phyloP scores from a whole-genome alignment of 2,329 filamentous ascomycete species.

The Escovopsis sp. region DNA sequence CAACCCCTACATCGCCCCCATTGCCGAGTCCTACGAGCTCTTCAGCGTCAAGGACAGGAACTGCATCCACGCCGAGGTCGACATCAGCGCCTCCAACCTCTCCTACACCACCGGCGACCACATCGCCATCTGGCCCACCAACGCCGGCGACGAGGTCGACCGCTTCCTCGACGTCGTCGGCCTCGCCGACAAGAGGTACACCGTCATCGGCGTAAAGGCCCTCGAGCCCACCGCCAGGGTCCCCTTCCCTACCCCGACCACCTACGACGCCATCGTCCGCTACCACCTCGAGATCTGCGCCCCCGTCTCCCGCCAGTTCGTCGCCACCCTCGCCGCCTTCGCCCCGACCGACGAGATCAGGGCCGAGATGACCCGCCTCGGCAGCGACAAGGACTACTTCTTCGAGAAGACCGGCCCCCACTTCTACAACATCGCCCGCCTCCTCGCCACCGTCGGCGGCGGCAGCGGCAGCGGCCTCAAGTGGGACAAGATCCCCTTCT shows the following conservation, averaged over 20 bases:
- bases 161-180: slow-evolving; percentile 70
- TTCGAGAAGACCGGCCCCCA: slow-evolving; percentile 67
- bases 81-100: slow-evolving; percentile 77
- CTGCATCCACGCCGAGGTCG: slow-evolving; percentile 92
- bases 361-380: slow-evolving; percentile 76
- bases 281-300: slow-evolving; percentile 97
- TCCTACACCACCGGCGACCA: slow-evolving; percentile 95
- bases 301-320: slow-evolving; percentile 89
- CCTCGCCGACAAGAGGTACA: slow-evolving; percentile 60
- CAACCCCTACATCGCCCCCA: slow-evolving; percentile 93
- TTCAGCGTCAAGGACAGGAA: slow-evolving; percentile 85
- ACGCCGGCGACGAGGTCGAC: slow-evolving; percentile 83
- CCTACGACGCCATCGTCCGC: slow-evolving; percentile 81
- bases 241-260: slow-evolving; percentile 92
- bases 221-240: slow-evolving; percentile 94
- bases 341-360: slow-evolving; percentile 74
- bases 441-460: slow-evolving; percentile 53
- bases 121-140: slow-evolving; percentile 93
- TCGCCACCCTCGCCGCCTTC: slow-evolving; percentile 76
- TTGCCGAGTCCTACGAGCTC: slow-evolving; percentile 77
- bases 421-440: slow-evolving; percentile 79
- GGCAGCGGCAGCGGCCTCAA: slow-evolving; percentile 53
- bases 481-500: slow-evolving; percentile 83
- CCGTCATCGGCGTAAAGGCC: slow-evolving; percentile 76
- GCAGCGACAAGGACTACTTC: slow-evolving; percentile 92